phyloP scores from a whole-genome alignment of 352 stramenopile species.

The Thraustochytrium sp. region DNA sequence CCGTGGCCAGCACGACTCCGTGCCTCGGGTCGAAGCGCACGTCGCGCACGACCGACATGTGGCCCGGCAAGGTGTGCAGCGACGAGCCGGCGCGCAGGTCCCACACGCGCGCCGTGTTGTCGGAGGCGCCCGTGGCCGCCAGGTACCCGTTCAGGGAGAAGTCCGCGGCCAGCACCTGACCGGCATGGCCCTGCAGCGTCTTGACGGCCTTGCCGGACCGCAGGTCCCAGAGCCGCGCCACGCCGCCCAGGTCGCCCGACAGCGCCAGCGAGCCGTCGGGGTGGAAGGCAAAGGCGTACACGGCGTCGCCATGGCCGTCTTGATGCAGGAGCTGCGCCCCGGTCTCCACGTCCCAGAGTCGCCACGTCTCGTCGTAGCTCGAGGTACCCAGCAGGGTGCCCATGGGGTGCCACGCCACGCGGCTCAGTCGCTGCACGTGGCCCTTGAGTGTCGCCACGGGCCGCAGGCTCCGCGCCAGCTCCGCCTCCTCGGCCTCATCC shows the following conservation, averaged over 20 bases:
- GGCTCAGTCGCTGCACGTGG: constrained; percentile 60
- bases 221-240: constrained; percentile 91
- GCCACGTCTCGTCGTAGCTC: constrained; percentile 93
- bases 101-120: constrained; percentile 92
- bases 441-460: constrained; percentile 53
- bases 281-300: constrained; percentile 92
- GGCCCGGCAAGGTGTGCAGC: constrained; percentile 83
- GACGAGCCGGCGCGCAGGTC: constrained; percentile 83
- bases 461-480: not conserved
- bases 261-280: constrained; percentile 81
- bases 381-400: constrained; percentile 84
- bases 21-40: constrained; percentile 69
- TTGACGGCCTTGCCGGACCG: constrained; percentile 84
- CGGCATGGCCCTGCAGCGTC: constrained; percentile 82
- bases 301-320: constrained; percentile 84
- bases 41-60: constrained; percentile 87
- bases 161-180: constrained; percentile 85
- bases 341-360: constrained; percentile 92
- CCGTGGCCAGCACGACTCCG: constrained; percentile 77
- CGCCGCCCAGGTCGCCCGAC: constrained; percentile 87
- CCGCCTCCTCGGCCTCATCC: constrained; percentile 42
- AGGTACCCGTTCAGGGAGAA: constrained; percentile 86
- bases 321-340: constrained; percentile 84
- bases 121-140: constrained; percentile 85
- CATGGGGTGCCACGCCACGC: constrained; percentile 86